phyloP scores from a whole-genome alignment of 2,329 filamentous ascomycete species.

The Trichoderma sp. region DNA sequence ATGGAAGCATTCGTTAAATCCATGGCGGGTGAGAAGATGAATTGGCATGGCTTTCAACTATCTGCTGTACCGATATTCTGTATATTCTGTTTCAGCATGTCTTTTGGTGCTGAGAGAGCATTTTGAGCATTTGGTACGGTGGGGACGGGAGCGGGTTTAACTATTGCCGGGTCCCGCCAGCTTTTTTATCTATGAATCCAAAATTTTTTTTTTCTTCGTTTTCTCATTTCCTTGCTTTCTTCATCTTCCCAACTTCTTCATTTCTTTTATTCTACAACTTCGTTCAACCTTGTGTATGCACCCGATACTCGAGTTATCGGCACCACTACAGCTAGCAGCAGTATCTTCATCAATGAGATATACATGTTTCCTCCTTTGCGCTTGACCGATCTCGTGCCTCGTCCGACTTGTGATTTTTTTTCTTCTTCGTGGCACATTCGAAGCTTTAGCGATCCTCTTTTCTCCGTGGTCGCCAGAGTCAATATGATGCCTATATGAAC shows the following conservation, averaged over 20 bases:
- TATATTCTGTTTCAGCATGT: no score
- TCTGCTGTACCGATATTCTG: background rate
- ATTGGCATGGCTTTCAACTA: background rate
- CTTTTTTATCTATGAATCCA: background rate
- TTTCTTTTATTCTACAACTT: background rate
- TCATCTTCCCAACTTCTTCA: background rate
- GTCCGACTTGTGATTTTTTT: conserved; percentile 3
- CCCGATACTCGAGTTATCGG: background rate
- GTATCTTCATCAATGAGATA: conserved; percentile 1
- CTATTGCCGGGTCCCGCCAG: background rate
- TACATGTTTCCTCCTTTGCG: background rate
- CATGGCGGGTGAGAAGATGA: background rate
- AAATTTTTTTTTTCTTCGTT: background rate
- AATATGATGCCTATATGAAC: conserved; percentile 76
- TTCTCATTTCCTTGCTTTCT: background rate
- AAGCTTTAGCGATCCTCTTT: conserved; percentile 74
- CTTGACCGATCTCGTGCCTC: background rate
- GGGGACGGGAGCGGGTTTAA: conserved; percentile 8
- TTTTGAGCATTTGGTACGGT: background rate
- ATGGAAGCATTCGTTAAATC: background rate
- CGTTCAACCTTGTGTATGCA: background rate
- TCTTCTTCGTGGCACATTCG: conserved; percentile 69
- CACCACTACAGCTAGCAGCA: background rate
- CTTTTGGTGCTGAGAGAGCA: background rate
- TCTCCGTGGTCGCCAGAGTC: conserved; percentile 73